Conservation (phyloP, 768 basidiomycete genomes). For the Chalciporus chontae region DNA sequence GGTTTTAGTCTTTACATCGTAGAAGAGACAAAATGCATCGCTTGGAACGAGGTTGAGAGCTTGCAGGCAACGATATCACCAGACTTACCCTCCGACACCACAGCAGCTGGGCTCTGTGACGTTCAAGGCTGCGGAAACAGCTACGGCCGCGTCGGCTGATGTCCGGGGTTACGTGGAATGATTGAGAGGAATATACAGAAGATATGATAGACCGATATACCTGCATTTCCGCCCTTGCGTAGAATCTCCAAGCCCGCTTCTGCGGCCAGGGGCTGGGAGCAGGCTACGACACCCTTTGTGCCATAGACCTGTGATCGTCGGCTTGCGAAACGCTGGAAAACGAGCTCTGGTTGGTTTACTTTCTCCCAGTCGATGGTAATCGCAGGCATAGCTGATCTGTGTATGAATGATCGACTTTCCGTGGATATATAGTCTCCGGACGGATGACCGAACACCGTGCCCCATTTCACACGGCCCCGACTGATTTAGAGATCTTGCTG, state of each 20-base stretch:
- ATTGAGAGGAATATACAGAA: slow-evolving; percentile 1
- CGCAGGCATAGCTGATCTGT: slow-evolving; percentile 21
- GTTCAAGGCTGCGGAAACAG: slow-evolving; percentile 88
- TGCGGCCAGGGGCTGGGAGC: slow-evolving; percentile 87
- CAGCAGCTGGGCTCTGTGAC: slow-evolving; percentile 85
- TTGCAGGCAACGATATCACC: background rate
- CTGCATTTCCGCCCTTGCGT: slow-evolving; percentile 92
- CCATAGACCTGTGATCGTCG: slow-evolving; percentile 85
- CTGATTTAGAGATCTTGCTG: too few relatives aligned
- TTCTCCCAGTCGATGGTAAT: slow-evolving; percentile 52
- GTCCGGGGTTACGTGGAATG: background rate
- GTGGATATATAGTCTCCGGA: background rate
- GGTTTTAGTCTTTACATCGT: slow-evolving; percentile 73
- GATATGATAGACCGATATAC: slow-evolving; percentile 38
- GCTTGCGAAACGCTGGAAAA: slow-evolving; percentile 72
- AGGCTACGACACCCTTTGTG: slow-evolving; percentile 83
- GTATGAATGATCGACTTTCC: background rate
- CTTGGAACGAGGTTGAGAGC: slow-evolving; percentile 35
- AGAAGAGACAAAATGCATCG: slow-evolving; percentile 92
- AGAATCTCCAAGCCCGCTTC: slow-evolving; percentile 92
- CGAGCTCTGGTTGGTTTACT: slow-evolving; percentile 62
- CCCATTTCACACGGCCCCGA: too few relatives aligned
- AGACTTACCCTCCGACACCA: slow-evolving; percentile 83
- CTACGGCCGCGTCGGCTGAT: slow-evolving; percentile 90
- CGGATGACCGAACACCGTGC: slow-evolving; percentile 15